These are phyloP conservation scores for Metschnikowia gelsemii DNA, from an alignment of 805 yeast genomes.

Conservation along the genomic window DNA sequence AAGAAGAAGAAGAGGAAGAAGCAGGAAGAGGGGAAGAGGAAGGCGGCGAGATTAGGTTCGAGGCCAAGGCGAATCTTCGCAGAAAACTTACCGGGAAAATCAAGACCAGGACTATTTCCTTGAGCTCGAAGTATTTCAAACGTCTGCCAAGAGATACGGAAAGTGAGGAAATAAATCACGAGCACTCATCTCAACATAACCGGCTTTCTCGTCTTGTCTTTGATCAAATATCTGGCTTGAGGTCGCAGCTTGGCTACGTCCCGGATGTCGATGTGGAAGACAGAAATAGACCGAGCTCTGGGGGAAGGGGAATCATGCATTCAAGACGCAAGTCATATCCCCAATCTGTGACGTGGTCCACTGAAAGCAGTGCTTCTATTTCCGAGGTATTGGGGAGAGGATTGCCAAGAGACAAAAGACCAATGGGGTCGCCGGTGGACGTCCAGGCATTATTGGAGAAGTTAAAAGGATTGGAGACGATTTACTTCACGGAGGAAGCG, in stretches of 20 bases:
- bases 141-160: background rate
- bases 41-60: background rate
- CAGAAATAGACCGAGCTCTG: background rate
- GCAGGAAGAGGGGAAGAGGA: background rate
- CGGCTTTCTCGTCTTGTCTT: background rate
- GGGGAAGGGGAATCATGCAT: background rate
- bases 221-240: constrained; percentile 1
- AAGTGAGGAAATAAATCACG: background rate
- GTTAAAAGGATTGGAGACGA: constrained; percentile 4
- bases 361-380: constrained; percentile 1
- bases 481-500: constrained; percentile 5
- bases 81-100: background rate
- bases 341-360: background rate
- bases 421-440: constrained; percentile 1
- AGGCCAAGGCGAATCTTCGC: background rate
- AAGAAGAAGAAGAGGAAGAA: background rate
- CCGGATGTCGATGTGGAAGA: background rate
- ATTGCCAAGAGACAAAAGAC: background rate
- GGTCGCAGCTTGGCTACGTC: constrained; percentile 4
- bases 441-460: constrained; percentile 1
- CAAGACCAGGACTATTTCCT: background rate
- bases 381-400: background rate
- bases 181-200: too few relatives aligned
- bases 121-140: background rate
- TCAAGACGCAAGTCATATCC: background rate